These are phyloP conservation scores for Neurospora pannonica DNA, from an alignment of 495 filamentous ascomycete genomes.

Conservation along the genomic window DNA sequence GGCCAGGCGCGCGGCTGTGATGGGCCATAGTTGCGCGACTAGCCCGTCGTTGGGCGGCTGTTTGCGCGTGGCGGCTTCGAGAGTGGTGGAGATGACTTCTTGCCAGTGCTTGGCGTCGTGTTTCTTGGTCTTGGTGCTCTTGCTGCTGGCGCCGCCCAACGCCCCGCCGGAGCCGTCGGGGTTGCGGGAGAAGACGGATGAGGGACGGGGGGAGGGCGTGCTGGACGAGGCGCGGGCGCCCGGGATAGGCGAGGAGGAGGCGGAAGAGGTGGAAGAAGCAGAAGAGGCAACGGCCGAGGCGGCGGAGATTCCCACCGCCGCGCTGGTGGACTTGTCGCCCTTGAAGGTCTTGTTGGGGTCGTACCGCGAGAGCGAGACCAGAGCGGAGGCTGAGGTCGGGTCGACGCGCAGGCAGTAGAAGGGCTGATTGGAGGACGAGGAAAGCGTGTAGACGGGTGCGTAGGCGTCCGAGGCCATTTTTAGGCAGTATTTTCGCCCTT, in stretches of 20 bases:
- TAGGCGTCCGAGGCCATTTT: slow-evolving; percentile 38
- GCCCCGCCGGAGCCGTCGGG: slow-evolving; percentile 1
- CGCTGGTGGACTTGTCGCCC: slow-evolving; percentile 8
- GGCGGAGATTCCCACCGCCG: background rate
- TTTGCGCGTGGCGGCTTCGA: slow-evolving; percentile 49
- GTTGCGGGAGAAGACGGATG: background rate
- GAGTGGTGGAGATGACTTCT: slow-evolving; percentile 48
- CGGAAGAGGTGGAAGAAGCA: slow-evolving; percentile 6
- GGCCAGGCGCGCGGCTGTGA: slow-evolving; percentile 60
- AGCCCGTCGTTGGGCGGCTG: slow-evolving; percentile 57
- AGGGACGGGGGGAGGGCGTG: slow-evolving; percentile 3
- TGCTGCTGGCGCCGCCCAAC: slow-evolving; percentile 5
- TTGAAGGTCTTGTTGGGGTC: slow-evolving; percentile 44
- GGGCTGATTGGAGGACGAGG: slow-evolving; percentile 36
- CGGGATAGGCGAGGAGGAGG: slow-evolving; percentile 19
- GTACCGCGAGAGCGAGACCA: slow-evolving; percentile 41
- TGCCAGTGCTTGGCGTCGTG: slow-evolving; percentile 34
- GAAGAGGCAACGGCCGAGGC: background rate
- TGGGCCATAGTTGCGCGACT: slow-evolving; percentile 64
- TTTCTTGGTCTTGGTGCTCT: slow-evolving; percentile 9
- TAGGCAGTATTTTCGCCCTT: slow-evolving; percentile 43
- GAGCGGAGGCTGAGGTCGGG: slow-evolving; percentile 45
- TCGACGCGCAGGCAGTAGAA: slow-evolving; percentile 45
- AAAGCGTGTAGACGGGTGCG: slow-evolving; percentile 43
- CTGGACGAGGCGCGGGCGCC: slow-evolving; percentile 17